Evolutionary conservation across 2,329 filamentous ascomycete species (phyloP), one percentile per base, ranked within the genome.

Genomic region (Orbilia quercus): DNA sequence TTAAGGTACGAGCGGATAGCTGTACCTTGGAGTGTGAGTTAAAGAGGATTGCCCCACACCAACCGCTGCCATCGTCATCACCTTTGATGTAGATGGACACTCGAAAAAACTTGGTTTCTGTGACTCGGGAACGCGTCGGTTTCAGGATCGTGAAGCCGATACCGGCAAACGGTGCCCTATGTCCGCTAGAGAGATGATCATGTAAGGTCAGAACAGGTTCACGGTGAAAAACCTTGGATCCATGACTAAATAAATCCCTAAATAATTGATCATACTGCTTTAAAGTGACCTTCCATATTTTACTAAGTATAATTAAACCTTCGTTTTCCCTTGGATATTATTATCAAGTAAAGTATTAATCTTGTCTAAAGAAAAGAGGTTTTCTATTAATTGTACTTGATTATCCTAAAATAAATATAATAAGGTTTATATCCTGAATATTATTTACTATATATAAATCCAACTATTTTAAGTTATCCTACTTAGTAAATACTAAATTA

Each of bases 11-110:
- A n/a, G 74, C 50, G 16, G 74, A 77, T 0, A 77, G 31, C n/a
- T 72, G 70, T 25, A 77, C 42, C 45, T 75, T 75, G 0, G 75
- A 76, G 28, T 75, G 75, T 1, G 75, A 75, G 53, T 74, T 75
- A 38, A 78, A 78, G n/a, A 78, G 67, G 38, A 78, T 54, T 1
- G 77, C 34, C 75, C 77, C 77, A 34, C 76, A 77, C 77, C 77
- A 78, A 28, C 77, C 77, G n/a, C 58, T 50, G 7, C 77, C 77
- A 18, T 70, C 59, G 9, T 64, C 70, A 58, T 77, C 76, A 2
- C 62, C 75, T 23, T 75, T 70, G 11, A 75, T 67, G 60, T 79
- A 78, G 2, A 78, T 70, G 23, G 77, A 55, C 7, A 77, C 74
- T 22, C 75, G 75, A 53, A 78, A 78, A 44, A 59, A 77, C 50